phyloP scores from a whole-genome alignment of 2,329 filamentous ascomycete genomes.

The Cercospora sp. region DNA sequence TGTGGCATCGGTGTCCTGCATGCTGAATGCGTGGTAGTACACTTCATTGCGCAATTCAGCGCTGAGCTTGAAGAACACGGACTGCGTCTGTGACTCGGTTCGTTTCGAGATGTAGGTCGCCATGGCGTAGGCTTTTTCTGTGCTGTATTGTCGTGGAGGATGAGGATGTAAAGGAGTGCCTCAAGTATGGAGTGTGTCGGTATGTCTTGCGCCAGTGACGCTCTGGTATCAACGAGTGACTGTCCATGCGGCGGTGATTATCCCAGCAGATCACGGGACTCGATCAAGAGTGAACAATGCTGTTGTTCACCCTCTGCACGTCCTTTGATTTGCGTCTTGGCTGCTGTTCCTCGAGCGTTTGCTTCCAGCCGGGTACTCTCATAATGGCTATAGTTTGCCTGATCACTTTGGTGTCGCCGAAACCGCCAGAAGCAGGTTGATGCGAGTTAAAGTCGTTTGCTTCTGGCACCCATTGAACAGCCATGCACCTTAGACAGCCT shows the following conservation, averaged over 20 bases:
- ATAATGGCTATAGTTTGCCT: neutral
- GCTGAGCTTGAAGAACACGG: neutral
- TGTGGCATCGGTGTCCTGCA: too few relatives aligned
- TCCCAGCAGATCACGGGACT: neutral
- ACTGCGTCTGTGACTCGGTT: neutral
- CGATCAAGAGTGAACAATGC: neutral
- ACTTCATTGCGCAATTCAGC: neutral
- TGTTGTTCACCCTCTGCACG: neutral
- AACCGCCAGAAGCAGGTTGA: neutral
- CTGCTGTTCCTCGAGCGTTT: neutral
- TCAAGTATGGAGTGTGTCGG: neutral
- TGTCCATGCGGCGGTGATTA: neutral
- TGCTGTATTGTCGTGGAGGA: neutral
- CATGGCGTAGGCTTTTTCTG: neutral
- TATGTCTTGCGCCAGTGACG: neutral
- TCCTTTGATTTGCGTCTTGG: neutral
- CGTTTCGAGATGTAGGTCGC: too few relatives aligned
- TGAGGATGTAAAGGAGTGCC: neutral
- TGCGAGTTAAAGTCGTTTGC: neutral
- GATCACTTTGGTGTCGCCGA: neutral
- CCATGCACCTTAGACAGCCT: neutral
- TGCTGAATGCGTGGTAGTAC: neutral
- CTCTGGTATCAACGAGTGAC: neutral
- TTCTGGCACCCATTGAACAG: neutral
- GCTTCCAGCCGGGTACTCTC: neutral